Evolutionary conservation across 208 protist species (phyloP).

Genomic region (Leptomonas pyrrhocoris): DNA sequence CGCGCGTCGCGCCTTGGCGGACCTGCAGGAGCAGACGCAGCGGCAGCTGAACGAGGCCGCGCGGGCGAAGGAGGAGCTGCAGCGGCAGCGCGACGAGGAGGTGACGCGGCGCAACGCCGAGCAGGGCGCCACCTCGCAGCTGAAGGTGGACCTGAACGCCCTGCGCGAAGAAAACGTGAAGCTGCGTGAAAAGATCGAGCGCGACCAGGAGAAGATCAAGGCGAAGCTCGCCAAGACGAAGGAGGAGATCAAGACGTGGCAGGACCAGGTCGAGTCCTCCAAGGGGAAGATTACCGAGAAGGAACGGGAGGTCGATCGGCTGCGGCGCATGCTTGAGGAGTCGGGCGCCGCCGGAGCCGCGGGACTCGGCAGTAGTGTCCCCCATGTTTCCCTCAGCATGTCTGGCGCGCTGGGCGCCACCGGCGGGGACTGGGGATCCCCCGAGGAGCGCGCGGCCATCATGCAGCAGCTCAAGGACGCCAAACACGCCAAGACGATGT

Average conservation of each 20-base stretch:
- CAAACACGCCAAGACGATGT: constrained; percentile 42
- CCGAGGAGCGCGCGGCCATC: constrained; percentile 39
- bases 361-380: constrained; percentile 12
- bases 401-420: background rate
- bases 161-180: constrained; percentile 85
- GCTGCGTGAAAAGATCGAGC: constrained; percentile 90
- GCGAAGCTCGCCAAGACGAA: constrained; percentile 81
- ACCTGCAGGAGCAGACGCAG: constrained; percentile 75
- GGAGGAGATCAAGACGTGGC: constrained; percentile 74
- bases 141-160: constrained; percentile 78
- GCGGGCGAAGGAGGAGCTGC: constrained; percentile 69
- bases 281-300: constrained; percentile 60
- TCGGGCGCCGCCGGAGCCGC: constrained; percentile 7
- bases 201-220: constrained; percentile 92
- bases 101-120: constrained; percentile 61
- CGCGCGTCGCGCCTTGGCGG: constrained; percentile 57
- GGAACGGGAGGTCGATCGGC: constrained; percentile 76
- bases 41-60: constrained; percentile 70
- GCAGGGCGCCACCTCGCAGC: constrained; percentile 70
- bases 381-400: constrained; percentile 12
- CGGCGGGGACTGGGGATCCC: constrained; percentile 15
- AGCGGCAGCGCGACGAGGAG: constrained; percentile 77
- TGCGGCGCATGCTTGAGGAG: constrained; percentile 86
- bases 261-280: constrained; percentile 74
- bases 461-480: constrained; percentile 64